Evolutionary conservation across 768 basidiomycete species (phyloP), one percentile per base, ranked within the genome.

Genomic region (Kwoniella dendrophila): DNA sequence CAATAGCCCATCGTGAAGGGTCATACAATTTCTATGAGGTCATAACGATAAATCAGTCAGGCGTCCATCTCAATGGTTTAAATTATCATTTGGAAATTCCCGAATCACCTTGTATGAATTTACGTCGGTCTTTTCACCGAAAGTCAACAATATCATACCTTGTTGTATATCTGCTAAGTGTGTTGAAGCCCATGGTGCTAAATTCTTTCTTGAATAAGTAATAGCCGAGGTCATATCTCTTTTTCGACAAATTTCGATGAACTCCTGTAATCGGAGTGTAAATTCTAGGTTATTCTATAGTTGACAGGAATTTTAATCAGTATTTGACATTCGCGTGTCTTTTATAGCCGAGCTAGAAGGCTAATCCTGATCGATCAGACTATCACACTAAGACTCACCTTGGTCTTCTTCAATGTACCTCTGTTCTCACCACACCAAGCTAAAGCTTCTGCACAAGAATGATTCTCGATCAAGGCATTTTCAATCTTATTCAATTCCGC

Each of bases 341-440:
- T n/a, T n/a, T n/a, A n/a, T n/a, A n/a, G n/a, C n/a, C n/a, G n/a
- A n/a, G n/a, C n/a, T n/a, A n/a, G n/a, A n/a, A n/a, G n/a, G n/a
- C n/a, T n/a, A n/a, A n/a, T n/a, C n/a, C n/a, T n/a, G n/a, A n/a
- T n/a, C n/a, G n/a, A n/a, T n/a, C n/a, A n/a, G n/a, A n/a, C n/a
- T n/a, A n/a, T n/a, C n/a, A n/a, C n/a, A 64, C n/a, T n/a, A n/a
- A n/a, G n/a, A n/a, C 75, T 55, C 49, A 88, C 94, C 85, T 90
- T 94, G 74, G 87, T 86, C 82, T 97, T 98, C 54, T 91, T 87
- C 64, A 99, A 84, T 12, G 90, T 90, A 30, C 87, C 85, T 77
- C 94, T 89, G 80, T 99, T 97, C 83, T 99, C 96, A 64, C 86
- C 92, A 71, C 93, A 97, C 95, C 95, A 99, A 20, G 86, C 83